Evolutionary conservation across 768 basidiomycete genomes (phyloP).

Genomic region (Cantharellus cinnabarinus): DNA sequence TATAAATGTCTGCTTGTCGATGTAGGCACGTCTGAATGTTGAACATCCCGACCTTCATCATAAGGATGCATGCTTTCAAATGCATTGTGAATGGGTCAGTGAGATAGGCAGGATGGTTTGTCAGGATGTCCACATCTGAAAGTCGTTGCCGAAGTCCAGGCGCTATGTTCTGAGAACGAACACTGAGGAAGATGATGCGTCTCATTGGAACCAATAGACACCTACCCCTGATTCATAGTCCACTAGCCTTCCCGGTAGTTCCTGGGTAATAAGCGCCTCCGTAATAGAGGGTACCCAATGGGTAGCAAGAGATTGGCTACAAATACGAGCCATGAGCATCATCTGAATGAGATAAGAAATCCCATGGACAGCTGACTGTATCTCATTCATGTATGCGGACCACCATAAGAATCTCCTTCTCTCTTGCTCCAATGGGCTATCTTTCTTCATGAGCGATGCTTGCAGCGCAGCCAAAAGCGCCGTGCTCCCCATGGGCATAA

Average conservation of each 20-base stretch:
- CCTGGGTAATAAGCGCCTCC: conserved; percentile 5
- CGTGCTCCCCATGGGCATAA: neutral
- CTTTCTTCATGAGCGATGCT: neutral
- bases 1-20: neutral
- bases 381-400: neutral
- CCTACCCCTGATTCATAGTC: conserved; percentile 2
- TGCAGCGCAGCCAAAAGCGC: neutral
- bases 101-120: conserved; percentile 1
- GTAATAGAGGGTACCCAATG: neutral
- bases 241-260: conserved; percentile 2
- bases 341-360: neutral
- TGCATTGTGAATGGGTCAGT: conserved; percentile 8
- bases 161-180: neutral
- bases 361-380: neutral
- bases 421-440: neutral
- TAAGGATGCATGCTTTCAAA: conserved; percentile 5
- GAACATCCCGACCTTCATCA: conserved; percentile 6
- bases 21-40: conserved; percentile 2
- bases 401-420: neutral
- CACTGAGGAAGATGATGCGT: neutral
- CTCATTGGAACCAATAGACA: neutral
- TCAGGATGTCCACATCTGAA: conserved; percentile 1
- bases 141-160: conserved; percentile 3
- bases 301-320: neutral
- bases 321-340: neutral